Base-by-base conservation (phyloP, 371 early-diverging fungal species). In the Rhizopus microsporus region DNA sequence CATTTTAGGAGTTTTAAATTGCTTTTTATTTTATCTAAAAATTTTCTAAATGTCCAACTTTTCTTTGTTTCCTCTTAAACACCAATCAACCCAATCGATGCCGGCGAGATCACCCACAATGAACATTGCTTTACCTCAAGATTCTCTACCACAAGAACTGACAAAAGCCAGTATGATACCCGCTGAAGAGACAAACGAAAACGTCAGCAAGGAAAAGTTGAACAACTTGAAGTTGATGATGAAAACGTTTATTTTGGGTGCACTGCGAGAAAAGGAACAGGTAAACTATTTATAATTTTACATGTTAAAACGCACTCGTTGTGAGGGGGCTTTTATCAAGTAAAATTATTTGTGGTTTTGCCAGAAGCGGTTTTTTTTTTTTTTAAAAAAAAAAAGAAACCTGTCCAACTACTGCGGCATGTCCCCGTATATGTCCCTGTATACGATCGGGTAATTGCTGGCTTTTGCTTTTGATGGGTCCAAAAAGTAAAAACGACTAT, bases 191-290 rank as follows among this genome's bases (percentile, higher is more conserved):
- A 63, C 63, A 5, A 68, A 60, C 30, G 69, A 68, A 38, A 63
- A 51, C 15, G 69, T 63, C 39, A 63, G 45, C 15, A 62, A 67
- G 54, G 78, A 78, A 47, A 78, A 74, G 37, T 38, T 67, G 5
- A 51, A 33, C 13, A 75, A 78, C 40, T 68, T 74, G 62, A 72
- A 63, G 51, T 62, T 72, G 40, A 73, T 83, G 59, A 78, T 78
- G 76, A 65, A 62, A 30, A 68, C 70, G 3, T 78, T 62, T 59
- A 56, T 75, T 13, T 51, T 59, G 43, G 76, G 79, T 23, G 79
- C 79, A 34, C 57, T 78, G 12, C 67, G 72, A 34, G 76, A 75
- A 55, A 72, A 75, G 45, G 72, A 71, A 37, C 69, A 75, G 76
- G 79, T 78, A 75, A 75, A 63, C 62, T 43, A 61, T 50, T 45